phyloP scores from a whole-genome alignment of 495 filamentous ascomycete species.

The Penicillium samsonianum region DNA sequence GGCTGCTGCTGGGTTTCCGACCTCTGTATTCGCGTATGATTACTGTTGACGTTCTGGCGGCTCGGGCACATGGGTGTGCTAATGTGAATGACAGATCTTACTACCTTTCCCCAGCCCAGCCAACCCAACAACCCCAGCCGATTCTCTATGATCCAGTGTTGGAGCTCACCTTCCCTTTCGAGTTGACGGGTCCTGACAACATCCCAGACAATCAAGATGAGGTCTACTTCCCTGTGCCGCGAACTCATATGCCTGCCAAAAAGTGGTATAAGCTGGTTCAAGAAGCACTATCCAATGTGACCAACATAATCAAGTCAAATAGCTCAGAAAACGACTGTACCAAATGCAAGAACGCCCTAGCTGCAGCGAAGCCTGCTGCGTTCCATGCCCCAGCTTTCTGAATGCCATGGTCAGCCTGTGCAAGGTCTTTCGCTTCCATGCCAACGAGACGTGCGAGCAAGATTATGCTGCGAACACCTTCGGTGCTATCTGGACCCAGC shows the following conservation, averaged over 20 bases:
- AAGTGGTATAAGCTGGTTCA: constrained; percentile 45
- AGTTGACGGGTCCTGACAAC: constrained; percentile 55
- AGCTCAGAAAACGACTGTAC: constrained; percentile 46
- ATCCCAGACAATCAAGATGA: constrained; percentile 55
- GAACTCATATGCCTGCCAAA: constrained; percentile 40
- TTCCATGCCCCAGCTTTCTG: constrained; percentile 49
- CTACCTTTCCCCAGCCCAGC: constrained; percentile 52
- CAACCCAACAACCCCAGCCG: constrained; percentile 60
- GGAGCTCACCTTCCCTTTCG: constrained; percentile 57
- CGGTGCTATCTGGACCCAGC: constrained; percentile 59
- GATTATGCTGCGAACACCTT: constrained; percentile 47
- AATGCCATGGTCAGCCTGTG: constrained; percentile 54
- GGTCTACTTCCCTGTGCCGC: constrained; percentile 47
- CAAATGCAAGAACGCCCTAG: constrained; percentile 54
- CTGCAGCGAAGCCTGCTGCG: constrained; percentile 52
- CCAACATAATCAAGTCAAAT: constrained; percentile 44
- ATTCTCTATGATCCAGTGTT: constrained; percentile 57
- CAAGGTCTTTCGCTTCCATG: constrained; percentile 42
- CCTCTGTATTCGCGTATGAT: constrained; percentile 49
- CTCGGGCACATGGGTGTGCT: neutral
- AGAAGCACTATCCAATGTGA: constrained; percentile 42
- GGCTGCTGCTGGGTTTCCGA: constrained; percentile 55
- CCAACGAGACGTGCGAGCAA: constrained; percentile 46
- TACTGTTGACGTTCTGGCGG: neutral
- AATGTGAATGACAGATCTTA: constrained; percentile 29